A percentile compares a stretch with the other conserved stretches of the same genome.
Conservation (phyloP, 2,329 filamentous ascomycete genomes). For the Arthroderma sp. region DNA sequence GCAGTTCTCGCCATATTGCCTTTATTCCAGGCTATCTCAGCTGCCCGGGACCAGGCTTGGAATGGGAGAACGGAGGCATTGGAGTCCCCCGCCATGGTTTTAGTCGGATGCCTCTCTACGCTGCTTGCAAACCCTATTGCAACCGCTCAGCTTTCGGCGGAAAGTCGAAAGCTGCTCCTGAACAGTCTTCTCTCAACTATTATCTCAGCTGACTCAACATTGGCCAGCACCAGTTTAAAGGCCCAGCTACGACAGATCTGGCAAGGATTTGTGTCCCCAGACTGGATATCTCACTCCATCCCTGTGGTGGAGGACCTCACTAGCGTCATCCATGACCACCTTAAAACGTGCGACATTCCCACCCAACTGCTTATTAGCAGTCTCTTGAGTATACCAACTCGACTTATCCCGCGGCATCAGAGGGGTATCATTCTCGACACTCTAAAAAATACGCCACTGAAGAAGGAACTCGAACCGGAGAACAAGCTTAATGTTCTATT, state of each 20-base stretch:
- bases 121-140: constrained; percentile 20
- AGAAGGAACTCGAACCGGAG: constrained; percentile 14
- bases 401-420: constrained; percentile 25
- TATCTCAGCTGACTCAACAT: background rate
- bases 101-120: constrained; percentile 22
- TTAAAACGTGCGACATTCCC: constrained; percentile 19
- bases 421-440: constrained; percentile 22
- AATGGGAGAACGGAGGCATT: constrained; percentile 25
- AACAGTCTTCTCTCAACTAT: constrained; percentile 17
- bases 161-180: constrained; percentile 21
- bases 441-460: constrained; percentile 21
- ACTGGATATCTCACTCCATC: constrained; percentile 25
- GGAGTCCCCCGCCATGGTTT: constrained; percentile 15
- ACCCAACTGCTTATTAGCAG: constrained; percentile 21
- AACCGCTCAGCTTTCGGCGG: constrained; percentile 18
- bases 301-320: constrained; percentile 22
- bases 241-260: constrained; percentile 23
- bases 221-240: background rate
- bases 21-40: constrained; percentile 13
- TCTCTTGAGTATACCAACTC: constrained; percentile 24
- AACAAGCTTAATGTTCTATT: constrained; percentile 22
- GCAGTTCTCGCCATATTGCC: constrained; percentile 9
- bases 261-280: constrained; percentile 25
- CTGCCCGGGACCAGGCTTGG: constrained; percentile 21
- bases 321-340: constrained; percentile 19